phyloP scores from a whole-genome alignment of 2,329 filamentous ascomycete species.

The Alternaria ethzedia region DNA sequence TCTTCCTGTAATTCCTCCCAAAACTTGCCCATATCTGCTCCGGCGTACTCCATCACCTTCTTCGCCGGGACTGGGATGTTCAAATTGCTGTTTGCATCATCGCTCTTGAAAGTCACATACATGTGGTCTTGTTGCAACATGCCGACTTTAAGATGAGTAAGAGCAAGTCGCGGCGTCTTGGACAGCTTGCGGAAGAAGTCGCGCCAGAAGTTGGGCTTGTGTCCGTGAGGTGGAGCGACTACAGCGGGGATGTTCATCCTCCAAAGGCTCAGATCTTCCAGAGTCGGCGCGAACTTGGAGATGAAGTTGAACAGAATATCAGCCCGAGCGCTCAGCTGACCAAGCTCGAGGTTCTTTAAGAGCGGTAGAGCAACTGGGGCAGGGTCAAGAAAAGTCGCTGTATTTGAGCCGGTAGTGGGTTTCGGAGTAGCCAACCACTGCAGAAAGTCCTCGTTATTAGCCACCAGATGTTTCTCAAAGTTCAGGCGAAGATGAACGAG shows the following conservation, averaged over 20 bases:
- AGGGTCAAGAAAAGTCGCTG: constrained; percentile 4
- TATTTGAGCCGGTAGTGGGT: neutral
- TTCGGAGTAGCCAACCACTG: constrained; percentile 41
- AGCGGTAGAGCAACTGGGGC: constrained; percentile 17
- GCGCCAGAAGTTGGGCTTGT: constrained; percentile 27
- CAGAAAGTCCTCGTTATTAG: constrained; percentile 43
- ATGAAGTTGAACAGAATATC: constrained; percentile 19
- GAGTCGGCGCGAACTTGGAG: constrained; percentile 53
- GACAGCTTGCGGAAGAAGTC: constrained; percentile 22
- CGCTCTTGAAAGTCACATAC: constrained; percentile 18
- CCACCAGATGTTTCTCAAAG: constrained; percentile 38
- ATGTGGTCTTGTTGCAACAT: constrained; percentile 21
- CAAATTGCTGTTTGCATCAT: neutral
- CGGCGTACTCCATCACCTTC: constrained; percentile 16
- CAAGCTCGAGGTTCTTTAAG: constrained; percentile 31
- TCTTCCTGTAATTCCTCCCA: constrained; percentile 14
- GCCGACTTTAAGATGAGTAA: constrained; percentile 24
- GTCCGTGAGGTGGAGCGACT: neutral
- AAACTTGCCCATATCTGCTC: constrained; percentile 22
- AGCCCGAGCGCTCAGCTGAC: constrained; percentile 20
- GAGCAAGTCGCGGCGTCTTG: constrained; percentile 14
- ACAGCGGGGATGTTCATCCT: constrained; percentile 44
- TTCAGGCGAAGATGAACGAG: constrained; percentile 63
- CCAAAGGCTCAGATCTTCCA: constrained; percentile 57
- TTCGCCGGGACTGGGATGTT: neutral